Percentiles rank a stretch among this genome's conserved stretches.
Evolutionary conservation across 2,329 filamentous ascomycete genomes (phyloP).

Genomic region (Colletotrichum nymphaeae): DNA sequence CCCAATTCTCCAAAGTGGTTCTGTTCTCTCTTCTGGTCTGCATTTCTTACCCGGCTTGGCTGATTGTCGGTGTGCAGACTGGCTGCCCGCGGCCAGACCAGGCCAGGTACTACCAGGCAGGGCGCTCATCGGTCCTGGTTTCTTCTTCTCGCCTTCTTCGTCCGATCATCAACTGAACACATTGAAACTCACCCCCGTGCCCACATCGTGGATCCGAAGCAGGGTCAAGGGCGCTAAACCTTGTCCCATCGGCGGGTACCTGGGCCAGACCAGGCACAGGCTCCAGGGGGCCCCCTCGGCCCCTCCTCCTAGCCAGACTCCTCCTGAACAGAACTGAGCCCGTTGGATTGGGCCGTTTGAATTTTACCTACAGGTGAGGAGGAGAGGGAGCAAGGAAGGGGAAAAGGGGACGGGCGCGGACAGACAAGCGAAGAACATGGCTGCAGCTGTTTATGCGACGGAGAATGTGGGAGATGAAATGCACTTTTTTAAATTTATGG

Average conservation of each 20-base stretch:
- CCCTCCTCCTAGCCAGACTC: neutral
- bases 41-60: neutral
- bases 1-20: neutral
- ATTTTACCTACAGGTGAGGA: conserved; percentile 24
- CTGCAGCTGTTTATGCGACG: conserved; percentile 9
- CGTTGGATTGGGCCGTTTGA: conserved; percentile 10
- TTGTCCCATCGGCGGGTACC: conserved; percentile 11
- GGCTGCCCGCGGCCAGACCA: neutral
- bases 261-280: neutral
- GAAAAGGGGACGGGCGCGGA: neutral
- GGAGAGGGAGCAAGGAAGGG: neutral
- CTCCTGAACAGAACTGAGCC: neutral
- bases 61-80: neutral
- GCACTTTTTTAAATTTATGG: neutral
- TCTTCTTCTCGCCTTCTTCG: conserved; percentile 16
- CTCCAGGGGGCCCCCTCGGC: neutral
- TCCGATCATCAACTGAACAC: conserved; percentile 29
- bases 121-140: neutral
- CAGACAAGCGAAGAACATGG: neutral
- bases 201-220: conserved; percentile 27
- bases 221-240: conserved; percentile 34
- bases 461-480: conserved; percentile 25
- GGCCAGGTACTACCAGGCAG: neutral
- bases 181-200: conserved; percentile 26
- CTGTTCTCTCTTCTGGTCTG: conserved; percentile 3